phyloP scores from a whole-genome alignment of 208 protist species.

The Crithidia mellificae region DNA sequence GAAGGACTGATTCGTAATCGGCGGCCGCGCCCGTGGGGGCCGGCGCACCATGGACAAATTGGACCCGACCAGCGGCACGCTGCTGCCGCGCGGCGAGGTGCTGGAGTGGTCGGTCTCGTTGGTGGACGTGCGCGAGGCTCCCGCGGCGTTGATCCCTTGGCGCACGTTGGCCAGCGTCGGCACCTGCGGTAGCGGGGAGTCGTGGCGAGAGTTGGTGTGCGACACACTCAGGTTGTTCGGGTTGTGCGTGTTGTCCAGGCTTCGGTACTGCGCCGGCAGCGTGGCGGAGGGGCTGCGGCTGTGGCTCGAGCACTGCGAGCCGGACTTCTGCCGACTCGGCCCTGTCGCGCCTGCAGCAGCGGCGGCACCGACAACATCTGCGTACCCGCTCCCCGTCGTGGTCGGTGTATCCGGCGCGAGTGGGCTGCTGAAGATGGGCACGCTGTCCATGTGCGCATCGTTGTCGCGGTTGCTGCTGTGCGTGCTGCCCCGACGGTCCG shows the following conservation, averaged over 20 bases:
- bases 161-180: not conserved
- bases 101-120: conserved; percentile 5
- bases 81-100: conserved; percentile 15
- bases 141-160: not conserved
- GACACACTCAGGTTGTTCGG: not conserved
- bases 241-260: conserved; percentile 1
- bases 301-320: not conserved
- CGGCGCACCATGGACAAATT: conserved; percentile 10
- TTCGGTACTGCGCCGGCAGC: not conserved
- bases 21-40: conserved; percentile 20
- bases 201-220: conserved; percentile 7
- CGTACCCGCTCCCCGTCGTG: not conserved
- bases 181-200: conserved; percentile 15
- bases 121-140: not conserved
- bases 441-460: not conserved
- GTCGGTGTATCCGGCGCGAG: conserved; percentile 4
- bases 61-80: conserved; percentile 17
- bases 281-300: conserved; percentile 18
- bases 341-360: not conserved
- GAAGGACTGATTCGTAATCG: conserved; percentile 52
- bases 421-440: conserved; percentile 5
- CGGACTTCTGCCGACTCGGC: not conserved
- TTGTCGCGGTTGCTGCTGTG: conserved; percentile 8
- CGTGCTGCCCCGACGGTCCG: conserved; percentile 2
- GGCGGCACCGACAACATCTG: not conserved